Conservation (phyloP, 139 green algal genomes). For the Limnomonas spitsbergensis region DNA sequence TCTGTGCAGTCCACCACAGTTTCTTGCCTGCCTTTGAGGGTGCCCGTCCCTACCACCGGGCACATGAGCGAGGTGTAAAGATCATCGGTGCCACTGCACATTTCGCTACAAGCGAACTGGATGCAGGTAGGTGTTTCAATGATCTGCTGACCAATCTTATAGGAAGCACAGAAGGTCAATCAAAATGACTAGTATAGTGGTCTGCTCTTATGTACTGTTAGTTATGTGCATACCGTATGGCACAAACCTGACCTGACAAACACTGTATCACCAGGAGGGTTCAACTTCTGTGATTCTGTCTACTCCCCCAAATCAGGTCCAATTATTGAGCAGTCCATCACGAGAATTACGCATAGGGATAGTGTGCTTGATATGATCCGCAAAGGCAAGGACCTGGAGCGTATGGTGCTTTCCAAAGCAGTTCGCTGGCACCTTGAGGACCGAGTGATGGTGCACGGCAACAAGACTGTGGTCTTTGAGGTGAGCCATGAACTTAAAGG, state of each 20-base stretch:
- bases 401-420: conserved; percentile 69
- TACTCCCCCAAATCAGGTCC: conserved; percentile 27
- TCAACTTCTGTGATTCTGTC: too few relatives aligned
- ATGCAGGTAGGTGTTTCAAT: conserved; percentile 26
- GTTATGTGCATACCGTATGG: too few relatives aligned
- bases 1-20: conserved; percentile 62
- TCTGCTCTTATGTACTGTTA: too few relatives aligned
- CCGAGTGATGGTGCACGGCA: conserved; percentile 67
- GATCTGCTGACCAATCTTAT: too few relatives aligned
- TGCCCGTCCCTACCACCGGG: conserved; percentile 55
- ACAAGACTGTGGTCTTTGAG: conserved; percentile 79
- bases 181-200: too few relatives aligned
- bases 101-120: conserved; percentile 65
- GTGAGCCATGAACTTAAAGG: conserved; percentile 27
- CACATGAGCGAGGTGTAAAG: conserved; percentile 71
- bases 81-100: conserved; percentile 82
- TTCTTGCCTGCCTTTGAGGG: conserved; percentile 83
- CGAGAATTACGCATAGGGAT: conserved; percentile 70
- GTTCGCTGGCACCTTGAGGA: conserved; percentile 69
- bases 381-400: conserved; percentile 70
- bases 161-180: too few relatives aligned
- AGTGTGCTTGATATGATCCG: conserved; percentile 48
- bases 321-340: conserved; percentile 73
- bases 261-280: too few relatives aligned
- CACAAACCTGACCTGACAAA: too few relatives aligned